Evolutionary conservation across 257 asterid species (phyloP).

Genomic region (Salvia rosmarinus): DNA sequence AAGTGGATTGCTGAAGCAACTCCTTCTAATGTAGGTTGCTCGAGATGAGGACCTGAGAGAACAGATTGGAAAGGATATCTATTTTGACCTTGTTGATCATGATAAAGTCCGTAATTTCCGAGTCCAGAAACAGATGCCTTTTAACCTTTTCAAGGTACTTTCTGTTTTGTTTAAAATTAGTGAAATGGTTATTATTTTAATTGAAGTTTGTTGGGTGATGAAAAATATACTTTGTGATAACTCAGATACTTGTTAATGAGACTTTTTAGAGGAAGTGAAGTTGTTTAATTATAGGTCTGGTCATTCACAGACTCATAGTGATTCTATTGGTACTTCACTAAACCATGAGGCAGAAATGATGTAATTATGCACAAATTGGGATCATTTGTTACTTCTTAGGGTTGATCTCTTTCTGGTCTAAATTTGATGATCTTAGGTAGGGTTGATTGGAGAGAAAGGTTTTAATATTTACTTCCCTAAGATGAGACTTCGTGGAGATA

Average conservation of each 20-base stretch:
- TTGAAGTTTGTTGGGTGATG: not conserved
- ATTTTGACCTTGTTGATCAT: constrained; percentile 91
- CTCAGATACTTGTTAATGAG: constrained; percentile 2
- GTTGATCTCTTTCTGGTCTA: constrained; percentile 17
- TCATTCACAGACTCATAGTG: not conserved
- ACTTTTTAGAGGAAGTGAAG: constrained; percentile 14
- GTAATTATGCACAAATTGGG: constrained; percentile 16
- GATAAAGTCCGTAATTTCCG: constrained; percentile 85
- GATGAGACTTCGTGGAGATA: constrained; percentile 23
- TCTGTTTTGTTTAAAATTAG: constrained; percentile 17
- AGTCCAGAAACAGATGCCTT: constrained; percentile 79
- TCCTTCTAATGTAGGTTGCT: constrained; percentile 60
- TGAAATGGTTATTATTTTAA: not conserved
- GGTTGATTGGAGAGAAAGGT: not conserved
- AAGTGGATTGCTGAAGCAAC: constrained; percentile 34
- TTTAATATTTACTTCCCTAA: constrained; percentile 13
- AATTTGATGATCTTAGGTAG: not conserved
- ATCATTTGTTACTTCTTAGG: not conserved
- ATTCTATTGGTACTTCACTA: constrained; percentile 20
- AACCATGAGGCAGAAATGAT: constrained; percentile 23
- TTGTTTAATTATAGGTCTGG: constrained; percentile 1
- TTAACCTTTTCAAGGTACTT: constrained; percentile 78
- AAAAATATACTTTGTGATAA: not conserved
- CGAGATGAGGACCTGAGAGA: constrained; percentile 86
- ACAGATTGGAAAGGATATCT: constrained; percentile 84